A percentile compares a stretch with the other conserved stretches of the same genome.
Evolutionary conservation across 371 early-diverging fungal genomes (phyloP).

Genomic region (Basidiobolus meristosporus): DNA sequence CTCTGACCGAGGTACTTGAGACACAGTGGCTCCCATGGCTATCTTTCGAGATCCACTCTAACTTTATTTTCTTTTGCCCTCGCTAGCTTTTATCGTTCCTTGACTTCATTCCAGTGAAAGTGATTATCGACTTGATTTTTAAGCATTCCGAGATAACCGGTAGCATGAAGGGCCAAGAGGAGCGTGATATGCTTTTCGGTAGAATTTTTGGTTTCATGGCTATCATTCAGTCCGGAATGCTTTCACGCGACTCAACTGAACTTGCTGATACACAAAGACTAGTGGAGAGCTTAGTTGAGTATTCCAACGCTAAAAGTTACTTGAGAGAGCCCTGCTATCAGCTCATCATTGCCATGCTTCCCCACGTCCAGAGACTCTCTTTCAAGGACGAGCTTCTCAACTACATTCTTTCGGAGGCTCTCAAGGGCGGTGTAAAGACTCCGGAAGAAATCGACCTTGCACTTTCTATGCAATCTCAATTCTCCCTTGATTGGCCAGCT

Average conservation of each 20-base stretch:
- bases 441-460: no score
- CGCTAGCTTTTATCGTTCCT: conserved; percentile 16
- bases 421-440: no score
- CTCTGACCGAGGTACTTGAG: conserved; percentile 56
- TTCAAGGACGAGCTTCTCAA: no score
- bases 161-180: conserved; percentile 40
- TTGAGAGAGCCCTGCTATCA: conserved; percentile 52
- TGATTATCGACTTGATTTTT: conserved; percentile 1
- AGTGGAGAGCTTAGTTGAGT: conserved; percentile 37
- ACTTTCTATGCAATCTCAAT: no score
- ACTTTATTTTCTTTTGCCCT: conserved; percentile 3
- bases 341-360: conserved; percentile 37
- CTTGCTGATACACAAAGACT: conserved; percentile 43
- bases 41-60: neutral
- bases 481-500: no score
- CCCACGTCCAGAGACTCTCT: no score
- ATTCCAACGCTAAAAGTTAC: conserved; percentile 49
- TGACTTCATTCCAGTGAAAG: conserved; percentile 8
- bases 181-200: conserved; percentile 73
- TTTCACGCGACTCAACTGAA: conserved; percentile 36
- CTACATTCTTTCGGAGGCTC: no score
- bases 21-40: neutral
- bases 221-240: conserved; percentile 59
- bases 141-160: conserved; percentile 1
- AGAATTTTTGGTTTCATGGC: conserved; percentile 74